Conservation (phyloP, 2,329 filamentous ascomycete species). For the Trichoderma simmonsii region DNA sequence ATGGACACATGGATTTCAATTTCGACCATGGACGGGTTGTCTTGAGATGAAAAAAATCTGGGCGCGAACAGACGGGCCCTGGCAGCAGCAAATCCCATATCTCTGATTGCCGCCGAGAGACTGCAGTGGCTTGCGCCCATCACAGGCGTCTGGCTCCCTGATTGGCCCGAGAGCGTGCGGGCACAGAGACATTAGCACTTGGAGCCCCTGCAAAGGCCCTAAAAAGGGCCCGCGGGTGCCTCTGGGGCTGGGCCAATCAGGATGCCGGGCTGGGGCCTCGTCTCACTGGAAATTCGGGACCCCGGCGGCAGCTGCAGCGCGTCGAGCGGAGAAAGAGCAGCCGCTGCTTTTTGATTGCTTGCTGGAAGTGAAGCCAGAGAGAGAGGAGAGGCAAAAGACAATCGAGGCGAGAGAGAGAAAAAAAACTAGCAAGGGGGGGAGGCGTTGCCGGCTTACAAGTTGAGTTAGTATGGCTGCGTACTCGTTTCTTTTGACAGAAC, state of each 20-base stretch:
- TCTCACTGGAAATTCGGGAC: not conserved
- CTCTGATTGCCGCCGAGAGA: slow-evolving; percentile 42
- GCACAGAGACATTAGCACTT: not conserved
- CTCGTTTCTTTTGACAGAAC: not conserved
- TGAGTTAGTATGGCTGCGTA: not conserved
- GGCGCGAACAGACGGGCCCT: not conserved
- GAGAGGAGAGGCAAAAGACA: not conserved
- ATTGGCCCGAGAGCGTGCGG: not conserved
- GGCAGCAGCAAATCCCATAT: slow-evolving; percentile 29
- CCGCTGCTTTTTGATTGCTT: not conserved
- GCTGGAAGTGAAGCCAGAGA: not conserved
- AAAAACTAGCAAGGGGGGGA: slow-evolving; percentile 20
- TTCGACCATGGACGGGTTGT: not conserved
- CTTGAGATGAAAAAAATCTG: not conserved
- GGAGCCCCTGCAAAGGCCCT: not conserved
- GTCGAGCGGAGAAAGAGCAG: not conserved
- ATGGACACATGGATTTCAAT: not conserved
- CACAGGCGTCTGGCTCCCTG: not conserved
- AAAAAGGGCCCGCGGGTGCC: not conserved
- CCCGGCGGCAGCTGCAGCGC: not conserved
- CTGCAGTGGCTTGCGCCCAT: not conserved
- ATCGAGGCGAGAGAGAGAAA: not conserved
- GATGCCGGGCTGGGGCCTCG: not conserved
- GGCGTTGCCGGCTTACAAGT: not conserved
- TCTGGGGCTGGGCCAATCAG: slow-evolving; percentile 2